Evolutionary conservation across 257 asterid genomes (phyloP).

Genomic region (Solanum ahanhuiri): DNA sequence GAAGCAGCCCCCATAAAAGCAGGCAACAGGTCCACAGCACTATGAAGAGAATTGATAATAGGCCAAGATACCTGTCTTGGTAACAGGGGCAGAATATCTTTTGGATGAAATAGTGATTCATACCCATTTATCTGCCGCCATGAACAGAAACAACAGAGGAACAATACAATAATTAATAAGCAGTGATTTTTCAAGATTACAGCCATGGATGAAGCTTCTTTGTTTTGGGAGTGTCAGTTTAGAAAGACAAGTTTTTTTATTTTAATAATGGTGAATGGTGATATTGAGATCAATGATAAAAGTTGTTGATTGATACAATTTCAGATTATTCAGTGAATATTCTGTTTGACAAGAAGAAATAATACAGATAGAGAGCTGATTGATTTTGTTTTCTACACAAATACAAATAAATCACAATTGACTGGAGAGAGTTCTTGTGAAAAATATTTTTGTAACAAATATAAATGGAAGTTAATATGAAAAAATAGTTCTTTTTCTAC

Average conservation of each 20-base stretch:
- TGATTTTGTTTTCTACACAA: not conserved
- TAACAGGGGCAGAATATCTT: conserved; percentile 54
- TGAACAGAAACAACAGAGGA: conserved; percentile 6
- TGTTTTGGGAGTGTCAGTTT: not conserved
- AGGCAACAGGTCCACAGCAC: conserved; percentile 74
- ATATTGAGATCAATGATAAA: not conserved
- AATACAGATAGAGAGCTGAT: not conserved
- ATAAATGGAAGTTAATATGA: not conserved
- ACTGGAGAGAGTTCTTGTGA: not conserved
- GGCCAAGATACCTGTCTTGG: conserved; percentile 77
- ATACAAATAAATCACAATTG: not conserved
- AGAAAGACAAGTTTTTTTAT: not conserved
- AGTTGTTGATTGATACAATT: not conserved
- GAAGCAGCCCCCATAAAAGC: conserved; percentile 66
- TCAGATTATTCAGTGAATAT: not conserved
- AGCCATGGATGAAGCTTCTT: conserved; percentile 10
- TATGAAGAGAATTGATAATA: conserved; percentile 34
- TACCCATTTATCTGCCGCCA: conserved; percentile 20
- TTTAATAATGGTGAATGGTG: not conserved
- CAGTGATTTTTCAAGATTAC: conserved; percentile 14
- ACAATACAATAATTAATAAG: conserved; percentile 9
- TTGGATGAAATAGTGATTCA: conserved; percentile 37
- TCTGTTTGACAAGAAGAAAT: not conserved
- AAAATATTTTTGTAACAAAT: not conserved
- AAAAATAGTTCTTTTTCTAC: not conserved